Base-by-base conservation (phyloP, 176 grass and related monocot species). In the Raddia distichophylla region DNA sequence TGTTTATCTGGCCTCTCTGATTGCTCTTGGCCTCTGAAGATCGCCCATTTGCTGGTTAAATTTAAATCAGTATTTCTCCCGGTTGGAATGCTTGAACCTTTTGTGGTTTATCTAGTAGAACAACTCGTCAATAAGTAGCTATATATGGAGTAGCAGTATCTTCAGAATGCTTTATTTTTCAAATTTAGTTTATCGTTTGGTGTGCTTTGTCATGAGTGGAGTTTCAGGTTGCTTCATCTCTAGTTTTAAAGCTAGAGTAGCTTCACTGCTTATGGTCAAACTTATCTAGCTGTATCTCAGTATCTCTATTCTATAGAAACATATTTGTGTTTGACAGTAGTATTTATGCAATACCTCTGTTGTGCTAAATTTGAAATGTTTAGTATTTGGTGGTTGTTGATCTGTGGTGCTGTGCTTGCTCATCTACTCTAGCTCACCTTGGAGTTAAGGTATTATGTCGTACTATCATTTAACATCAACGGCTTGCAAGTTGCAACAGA, bases 241-340 rank as follows among this genome's bases (percentile, higher is more conserved):
- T 86, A 86, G 88, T 90, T 86, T 68, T 68, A 79, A 86, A 86
- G 88, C 88, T 86, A 79, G 84, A 86, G 88, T 90, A 90, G 88
- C 88, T 83, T 79, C 73, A 79, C 67, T 83, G 52, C 79, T 74
- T 86, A 90, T 86, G 83, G 88, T 55, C 73, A 57, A 82, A 90
- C 72, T 78, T 86, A 86, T 90, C 83, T 90, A 90, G 88, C 83
- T 90, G 84, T 90, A 90, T 7, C 53, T 83, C 80, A 86, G 79
- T 90, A 90, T 7, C 53, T 83, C 74, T 90, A 61, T 86, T 90
- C 54, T 86, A 86, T 52, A 86, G 35, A 76, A 74, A 79, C 61
- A 61, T 90, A 43, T 86, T 90, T 79, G 79, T 83, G 79, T 73
- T 90, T 83, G 79, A 74, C 18, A 48, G 84, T 82, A 83, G 88